phyloP scores from a whole-genome alignment of 257 asterid species.

The Hygrophila difformis region DNA sequence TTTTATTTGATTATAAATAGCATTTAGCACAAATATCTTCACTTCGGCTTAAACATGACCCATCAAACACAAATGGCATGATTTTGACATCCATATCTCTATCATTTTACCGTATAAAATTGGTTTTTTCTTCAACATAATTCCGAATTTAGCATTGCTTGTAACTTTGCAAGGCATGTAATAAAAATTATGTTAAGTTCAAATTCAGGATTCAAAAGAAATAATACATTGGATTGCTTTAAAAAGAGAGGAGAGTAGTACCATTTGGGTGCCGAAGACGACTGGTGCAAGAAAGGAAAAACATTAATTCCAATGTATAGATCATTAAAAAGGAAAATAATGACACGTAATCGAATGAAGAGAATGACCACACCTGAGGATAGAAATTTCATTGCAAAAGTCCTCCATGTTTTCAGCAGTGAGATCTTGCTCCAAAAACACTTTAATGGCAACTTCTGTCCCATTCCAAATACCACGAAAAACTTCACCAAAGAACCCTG shows the following conservation, averaged over 20 bases:
- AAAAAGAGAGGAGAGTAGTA: conserved; percentile 36
- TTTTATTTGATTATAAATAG: too few relatives aligned
- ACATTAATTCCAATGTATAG: conserved; percentile 25
- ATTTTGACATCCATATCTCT: not conserved
- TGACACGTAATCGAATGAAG: conserved; percentile 3
- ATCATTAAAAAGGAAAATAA: conserved; percentile 16
- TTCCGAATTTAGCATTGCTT: too few relatives aligned
- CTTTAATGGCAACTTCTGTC: conserved; percentile 93
- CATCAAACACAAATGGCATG: too few relatives aligned
- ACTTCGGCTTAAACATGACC: too few relatives aligned
- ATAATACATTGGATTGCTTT: not conserved
- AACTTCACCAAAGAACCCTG: conserved; percentile 98
- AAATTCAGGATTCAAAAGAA: not conserved
- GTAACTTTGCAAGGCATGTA: too few relatives aligned
- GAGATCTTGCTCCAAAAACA: conserved; percentile 96
- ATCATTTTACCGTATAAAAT: not conserved
- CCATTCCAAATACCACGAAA: conserved; percentile 99
- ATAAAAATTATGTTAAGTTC: not conserved
- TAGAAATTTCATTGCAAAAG: conserved; percentile 92
- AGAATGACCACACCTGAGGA: conserved; percentile 56
- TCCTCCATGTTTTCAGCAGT: conserved; percentile 99
- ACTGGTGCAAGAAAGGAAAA: conserved; percentile 44
- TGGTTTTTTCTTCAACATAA: too few relatives aligned
- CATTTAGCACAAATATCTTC: too few relatives aligned
- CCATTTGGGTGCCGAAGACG: conserved; percentile 99